Conservation (phyloP, 1,284 basidiomycete genomes). For the Abortiporus biennis region DNA sequence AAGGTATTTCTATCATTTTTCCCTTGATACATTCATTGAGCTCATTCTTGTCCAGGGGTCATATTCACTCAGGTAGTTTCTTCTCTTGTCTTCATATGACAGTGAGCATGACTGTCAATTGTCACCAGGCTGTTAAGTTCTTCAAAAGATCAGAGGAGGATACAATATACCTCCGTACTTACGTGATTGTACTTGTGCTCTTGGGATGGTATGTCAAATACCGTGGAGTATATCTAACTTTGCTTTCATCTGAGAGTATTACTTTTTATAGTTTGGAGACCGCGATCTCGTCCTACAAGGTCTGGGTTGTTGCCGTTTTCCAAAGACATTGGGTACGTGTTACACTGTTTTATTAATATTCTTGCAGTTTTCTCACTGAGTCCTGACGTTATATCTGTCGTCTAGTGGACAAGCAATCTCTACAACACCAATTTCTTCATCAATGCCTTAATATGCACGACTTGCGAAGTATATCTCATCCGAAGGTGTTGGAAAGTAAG, state of each 20-base stretch:
- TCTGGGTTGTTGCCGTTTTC: slow-evolving; percentile 36
- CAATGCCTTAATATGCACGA: slow-evolving; percentile 38
- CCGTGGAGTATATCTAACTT: not conserved
- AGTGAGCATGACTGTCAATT: not conserved
- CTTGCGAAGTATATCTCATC: slow-evolving; percentile 42
- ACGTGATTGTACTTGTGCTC: slow-evolving; percentile 32
- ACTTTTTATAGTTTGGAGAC: slow-evolving; percentile 34
- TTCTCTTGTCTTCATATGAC: not conserved
- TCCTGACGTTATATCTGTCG: not conserved
- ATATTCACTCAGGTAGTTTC: slow-evolving; percentile 28
- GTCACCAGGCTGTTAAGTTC: slow-evolving; percentile 42
- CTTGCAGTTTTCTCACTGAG: not conserved
- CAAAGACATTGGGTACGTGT: slow-evolving; percentile 33
- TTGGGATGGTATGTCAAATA: slow-evolving; percentile 36
- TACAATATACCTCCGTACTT: slow-evolving; percentile 32
- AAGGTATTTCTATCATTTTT: slow-evolving; percentile 11
- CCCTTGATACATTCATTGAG: not conserved
- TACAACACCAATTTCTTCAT: slow-evolving; percentile 40
- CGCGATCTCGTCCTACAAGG: slow-evolving; percentile 39
- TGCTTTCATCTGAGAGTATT: not conserved
- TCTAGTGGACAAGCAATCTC: slow-evolving; percentile 31
- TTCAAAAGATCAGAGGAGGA: slow-evolving; percentile 37
- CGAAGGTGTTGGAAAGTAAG: slow-evolving; percentile 44
- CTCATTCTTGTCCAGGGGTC: slow-evolving; percentile 25
- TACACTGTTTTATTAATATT: not conserved